Base-by-base conservation (phyloP, 2,329 filamentous ascomycete genomes). In the Parascedosporium putredinis region DNA sequence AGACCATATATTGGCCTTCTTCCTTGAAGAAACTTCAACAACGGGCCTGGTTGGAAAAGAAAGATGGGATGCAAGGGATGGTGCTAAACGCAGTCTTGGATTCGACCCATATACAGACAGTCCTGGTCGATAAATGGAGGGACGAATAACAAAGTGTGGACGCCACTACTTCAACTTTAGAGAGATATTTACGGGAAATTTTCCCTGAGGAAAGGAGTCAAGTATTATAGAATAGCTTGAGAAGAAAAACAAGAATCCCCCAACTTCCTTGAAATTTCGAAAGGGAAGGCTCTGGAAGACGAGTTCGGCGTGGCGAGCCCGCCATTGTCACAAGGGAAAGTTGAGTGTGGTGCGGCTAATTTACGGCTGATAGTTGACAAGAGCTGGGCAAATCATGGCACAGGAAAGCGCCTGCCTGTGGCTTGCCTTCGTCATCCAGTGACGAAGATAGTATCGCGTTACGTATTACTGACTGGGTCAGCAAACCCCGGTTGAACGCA, bases 1-100 rank as follows among this genome's bases (percentile, higher is more conserved):
- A 1, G 90, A 96, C 61, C 87, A 95, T 58, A 79, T 95, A 2
- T 72, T 95, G 36, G 88, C 84, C 48, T 94, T 95, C 68, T 96
- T 95, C 67, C 72, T 96, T 14, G 76, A 79, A 52, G 74, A 79
- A 51, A 73, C 72, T 2, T 78, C 75, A 5, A 74, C 73, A 2
- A 75, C 73, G 4, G 72, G 75, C 0, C 54, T 76, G 18, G 60
- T 62, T 5, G 73, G 74, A 3, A 67, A 73, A 51, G 68, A 68
- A 3, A 66, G 68, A 45, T 67, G 65, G 65, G 65, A 58, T 49
- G 65, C 66, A n/a, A 65, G 70, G 45, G 66, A 62, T 4, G 72
- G 73, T 52, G 70, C 74, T 8, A 70, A 71, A 54, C 61, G 63
- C 52, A 68, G 67, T 40, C 70, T 79, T 56, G 76, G 76, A 1